These are phyloP conservation scores for Suhomyces anneliseae DNA, from an alignment of 1,139 yeast genomes.

Conservation along the genomic window DNA sequence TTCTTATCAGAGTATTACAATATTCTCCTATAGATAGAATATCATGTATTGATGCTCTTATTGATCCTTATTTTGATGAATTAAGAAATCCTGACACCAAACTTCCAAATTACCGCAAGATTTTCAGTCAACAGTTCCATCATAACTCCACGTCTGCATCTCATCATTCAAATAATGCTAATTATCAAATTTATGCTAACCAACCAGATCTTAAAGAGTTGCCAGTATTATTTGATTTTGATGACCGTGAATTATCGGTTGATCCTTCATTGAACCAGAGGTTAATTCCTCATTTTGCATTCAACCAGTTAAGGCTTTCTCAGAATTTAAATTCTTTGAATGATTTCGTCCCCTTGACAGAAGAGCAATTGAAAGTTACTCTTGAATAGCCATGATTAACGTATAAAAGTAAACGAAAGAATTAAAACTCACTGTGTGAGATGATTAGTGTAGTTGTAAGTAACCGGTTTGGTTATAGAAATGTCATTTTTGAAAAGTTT, in stretches of 20 bases:
- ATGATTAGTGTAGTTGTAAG: no score
- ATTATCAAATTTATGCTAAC: constrained; percentile 37
- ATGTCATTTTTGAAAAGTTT: no score
- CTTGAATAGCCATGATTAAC: constrained; percentile 26
- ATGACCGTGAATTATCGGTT: constrained; percentile 48
- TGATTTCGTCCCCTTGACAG: constrained; percentile 36
- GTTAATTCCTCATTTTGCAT: constrained; percentile 45
- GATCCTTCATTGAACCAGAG: constrained; percentile 34
- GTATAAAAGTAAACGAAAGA: constrained; percentile 4
- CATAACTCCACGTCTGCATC: constrained; percentile 19
- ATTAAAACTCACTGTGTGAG: no score
- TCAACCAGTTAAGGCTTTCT: constrained; percentile 28
- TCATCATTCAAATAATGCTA: constrained; percentile 31
- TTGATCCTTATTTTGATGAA: constrained; percentile 76
- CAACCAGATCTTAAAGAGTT: constrained; percentile 45
- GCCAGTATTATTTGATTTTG: constrained; percentile 52
- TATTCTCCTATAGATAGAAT: constrained; percentile 76
- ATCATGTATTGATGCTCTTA: constrained; percentile 66
- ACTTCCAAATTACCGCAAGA: constrained; percentile 54
- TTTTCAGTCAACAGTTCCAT: constrained; percentile 43
- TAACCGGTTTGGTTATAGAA: no score
- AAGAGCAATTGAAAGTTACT: constrained; percentile 37
- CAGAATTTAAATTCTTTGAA: constrained; percentile 24
- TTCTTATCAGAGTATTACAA: constrained; percentile 61
- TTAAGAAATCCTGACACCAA: constrained; percentile 55